Evolutionary conservation across 208 protist genomes (phyloP).

Genomic region (Strigomonas culicis): DNA sequence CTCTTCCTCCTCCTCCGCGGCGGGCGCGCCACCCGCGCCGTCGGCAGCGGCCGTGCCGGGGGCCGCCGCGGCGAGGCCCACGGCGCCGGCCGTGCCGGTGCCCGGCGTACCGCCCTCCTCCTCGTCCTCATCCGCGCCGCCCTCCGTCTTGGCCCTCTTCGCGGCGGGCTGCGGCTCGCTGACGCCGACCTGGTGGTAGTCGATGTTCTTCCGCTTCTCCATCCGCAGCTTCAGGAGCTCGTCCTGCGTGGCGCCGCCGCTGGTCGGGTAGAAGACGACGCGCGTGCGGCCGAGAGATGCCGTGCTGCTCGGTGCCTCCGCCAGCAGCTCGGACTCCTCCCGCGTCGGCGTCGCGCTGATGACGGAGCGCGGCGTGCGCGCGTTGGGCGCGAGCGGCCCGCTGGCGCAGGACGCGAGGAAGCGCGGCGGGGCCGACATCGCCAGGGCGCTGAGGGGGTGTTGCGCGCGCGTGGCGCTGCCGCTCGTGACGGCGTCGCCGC

Average conservation of each 20-base stretch:
- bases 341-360: background rate
- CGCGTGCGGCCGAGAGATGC: conserved; percentile 12
- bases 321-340: background rate
- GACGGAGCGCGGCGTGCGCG: background rate
- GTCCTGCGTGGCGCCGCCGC: background rate
- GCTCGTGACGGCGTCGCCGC: conserved; percentile 7
- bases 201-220: conserved; percentile 47
- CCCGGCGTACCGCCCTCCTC: background rate
- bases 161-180: conserved; percentile 25
- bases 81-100: background rate
- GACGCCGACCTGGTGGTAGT: conserved; percentile 82
- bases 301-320: conserved; percentile 9
- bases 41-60: conserved; percentile 1
- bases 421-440: background rate
- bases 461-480: conserved; percentile 17
- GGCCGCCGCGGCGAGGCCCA: background rate
- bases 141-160: conserved; percentile 20
- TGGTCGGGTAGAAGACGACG: conserved; percentile 22
- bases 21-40: background rate
- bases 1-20: conserved; percentile 12
- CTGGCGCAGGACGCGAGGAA: conserved; percentile 3
- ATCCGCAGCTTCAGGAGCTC: conserved; percentile 38
- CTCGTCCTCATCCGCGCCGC: conserved; percentile 4
- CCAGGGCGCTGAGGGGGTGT: no score
- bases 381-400: background rate